Evolutionary conservation across 202 grass and related monocot genomes (phyloP), one percentile per base, ranked within the genome.

Genomic region (Brachypodium distachyon): DNA sequence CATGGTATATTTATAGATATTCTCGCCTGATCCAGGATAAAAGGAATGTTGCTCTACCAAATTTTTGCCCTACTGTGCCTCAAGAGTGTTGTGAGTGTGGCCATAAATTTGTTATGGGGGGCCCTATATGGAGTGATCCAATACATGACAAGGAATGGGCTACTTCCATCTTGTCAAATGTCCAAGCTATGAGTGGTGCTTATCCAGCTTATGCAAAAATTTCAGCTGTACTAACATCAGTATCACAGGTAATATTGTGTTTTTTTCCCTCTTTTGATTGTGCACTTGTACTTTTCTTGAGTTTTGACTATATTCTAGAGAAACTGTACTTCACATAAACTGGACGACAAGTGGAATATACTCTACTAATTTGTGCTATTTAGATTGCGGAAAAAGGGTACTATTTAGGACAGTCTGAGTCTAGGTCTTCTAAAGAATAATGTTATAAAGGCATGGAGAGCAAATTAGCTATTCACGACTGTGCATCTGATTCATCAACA

Each of bases 141-240:
- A 91, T 91, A n/a, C 89, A 91, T 75, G 73, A 91, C 49, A 83
- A 75, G 13, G 77, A 84, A 67, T 91, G 89, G 89, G 77, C 82
- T 62, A 36, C 43, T 64, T 87, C 77, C 32, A 84, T 84, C 12
- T 58, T 87, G 40, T 72, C 66, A 23, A 84, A 73, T 74, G 53
- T 91, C 23, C 57, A 36, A 64, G 73, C 46, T 41, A 78, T 28
- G 53, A 82, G 65, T 50, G 60, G 80, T 57, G 31, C 26, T 60
- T 87, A 82, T 82, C 77, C 73, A 74, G 84, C 84, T 14, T 87
- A 84, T 78, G 44, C 57, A 36, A 91, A 80, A 74, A 87, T 91
- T 91, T 87, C 81, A 48, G 84, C 81, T 70, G 79, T 84, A 71
- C 59, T 91, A 53, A 75, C 81, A 9, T 61, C 81, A 42, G 55